Evolutionary conservation across 1,284 basidiomycete species (phyloP).

Genomic region (Apiotrichum sp.): DNA sequence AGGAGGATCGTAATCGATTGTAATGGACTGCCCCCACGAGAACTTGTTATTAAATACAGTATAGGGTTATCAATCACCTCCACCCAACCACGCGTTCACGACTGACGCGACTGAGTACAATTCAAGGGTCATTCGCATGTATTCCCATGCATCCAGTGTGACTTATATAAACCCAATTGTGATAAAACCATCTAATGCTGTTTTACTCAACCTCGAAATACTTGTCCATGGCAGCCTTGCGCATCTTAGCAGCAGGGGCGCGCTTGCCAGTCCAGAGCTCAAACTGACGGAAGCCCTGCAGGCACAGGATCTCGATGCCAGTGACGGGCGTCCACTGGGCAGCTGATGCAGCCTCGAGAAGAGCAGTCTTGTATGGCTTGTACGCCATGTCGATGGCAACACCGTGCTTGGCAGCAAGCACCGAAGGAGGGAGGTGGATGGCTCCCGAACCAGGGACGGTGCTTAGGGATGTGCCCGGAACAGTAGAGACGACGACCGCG

Average conservation of each 20-base stretch:
- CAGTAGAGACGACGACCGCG: conserved; percentile 72
- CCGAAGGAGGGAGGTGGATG: conserved; percentile 56
- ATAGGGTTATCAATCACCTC: too few species aligned
- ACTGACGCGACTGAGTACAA: too few species aligned
- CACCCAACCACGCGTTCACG: too few species aligned
- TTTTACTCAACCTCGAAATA: conserved; percentile 23
- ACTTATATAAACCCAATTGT: too few species aligned
- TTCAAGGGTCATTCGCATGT: too few species aligned
- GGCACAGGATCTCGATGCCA: conserved; percentile 75
- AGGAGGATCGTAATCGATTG: too few species aligned
- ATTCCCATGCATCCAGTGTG: too few species aligned
- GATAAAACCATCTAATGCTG: too few species aligned
- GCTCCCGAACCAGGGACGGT: conserved; percentile 44
- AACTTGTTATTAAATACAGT: too few species aligned
- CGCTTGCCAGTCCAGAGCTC: conserved; percentile 64
- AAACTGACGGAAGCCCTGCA: conserved; percentile 82
- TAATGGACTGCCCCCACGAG: too few species aligned
- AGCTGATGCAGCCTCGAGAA: conserved; percentile 43
- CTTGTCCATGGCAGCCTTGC: conserved; percentile 46
- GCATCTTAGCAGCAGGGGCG: conserved; percentile 47
- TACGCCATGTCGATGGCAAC: conserved; percentile 91
- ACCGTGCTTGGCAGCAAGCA: conserved; percentile 48
- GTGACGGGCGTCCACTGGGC: conserved; percentile 64
- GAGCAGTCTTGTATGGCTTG: conserved; percentile 58
- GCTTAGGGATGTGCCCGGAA: conserved; percentile 67